A percentile compares a stretch with the other conserved stretches of the same genome.
Evolutionary conservation across 805 yeast genomes (phyloP).

Genomic region (Metschnikowia anglica): DNA sequence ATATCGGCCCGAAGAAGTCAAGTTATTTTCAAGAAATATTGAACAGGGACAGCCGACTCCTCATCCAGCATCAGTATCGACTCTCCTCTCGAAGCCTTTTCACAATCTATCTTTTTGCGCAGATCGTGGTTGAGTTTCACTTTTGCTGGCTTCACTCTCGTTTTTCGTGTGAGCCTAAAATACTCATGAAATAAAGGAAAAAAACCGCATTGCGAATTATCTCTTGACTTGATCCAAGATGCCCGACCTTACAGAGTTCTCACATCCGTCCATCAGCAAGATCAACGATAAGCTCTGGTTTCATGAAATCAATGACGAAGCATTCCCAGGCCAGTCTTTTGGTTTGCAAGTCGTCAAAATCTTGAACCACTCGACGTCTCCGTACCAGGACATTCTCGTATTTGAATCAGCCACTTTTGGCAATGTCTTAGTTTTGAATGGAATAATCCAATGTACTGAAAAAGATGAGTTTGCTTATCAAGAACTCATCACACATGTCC

Average conservation of each 20-base stretch:
- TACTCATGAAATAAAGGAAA: background rate
- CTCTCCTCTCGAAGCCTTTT: too few relatives aligned
- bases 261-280: conserved; percentile 30
- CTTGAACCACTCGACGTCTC: conserved; percentile 64
- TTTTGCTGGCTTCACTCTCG: too few relatives aligned
- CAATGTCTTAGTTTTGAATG: conserved; percentile 85
- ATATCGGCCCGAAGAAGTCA: too few relatives aligned
- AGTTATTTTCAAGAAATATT: too few relatives aligned
- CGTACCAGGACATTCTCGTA: conserved; percentile 79
- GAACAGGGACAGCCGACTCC: too few relatives aligned
- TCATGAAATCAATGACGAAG: conserved; percentile 64
- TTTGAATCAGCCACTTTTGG: conserved; percentile 78
- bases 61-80: too few relatives aligned
- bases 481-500: conserved; percentile 84
- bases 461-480: conserved; percentile 93
- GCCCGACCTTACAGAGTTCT: conserved; percentile 10
- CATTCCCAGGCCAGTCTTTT: conserved; percentile 88
- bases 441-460: conserved; percentile 88
- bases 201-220: conserved; percentile 3
- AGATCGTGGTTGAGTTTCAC: too few relatives aligned
- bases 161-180: too few relatives aligned
- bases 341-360: conserved; percentile 60
- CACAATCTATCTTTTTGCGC: too few relatives aligned
- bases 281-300: conserved; percentile 60
- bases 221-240: conserved; percentile 4